phyloP scores from a whole-genome alignment of 805 yeast species.

The Candida nonsorbophila region DNA sequence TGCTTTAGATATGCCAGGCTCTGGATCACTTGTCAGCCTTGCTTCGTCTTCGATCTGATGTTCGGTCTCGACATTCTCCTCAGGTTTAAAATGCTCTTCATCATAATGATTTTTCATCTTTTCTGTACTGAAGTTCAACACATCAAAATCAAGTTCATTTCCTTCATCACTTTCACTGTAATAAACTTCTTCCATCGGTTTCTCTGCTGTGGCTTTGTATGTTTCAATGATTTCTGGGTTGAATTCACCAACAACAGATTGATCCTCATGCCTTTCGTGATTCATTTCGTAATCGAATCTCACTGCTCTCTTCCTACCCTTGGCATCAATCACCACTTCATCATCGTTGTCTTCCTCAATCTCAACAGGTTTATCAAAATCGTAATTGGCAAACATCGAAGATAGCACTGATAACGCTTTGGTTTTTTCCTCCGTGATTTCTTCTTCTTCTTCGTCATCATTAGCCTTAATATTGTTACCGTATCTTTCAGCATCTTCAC shows the following conservation, averaged over 20 bases:
- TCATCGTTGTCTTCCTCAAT: constrained; percentile 32
- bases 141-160: constrained; percentile 31
- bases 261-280: constrained; percentile 9
- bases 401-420: constrained; percentile 30
- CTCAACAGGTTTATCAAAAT: constrained; percentile 32
- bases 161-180: constrained; percentile 38
- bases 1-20: constrained; percentile 12
- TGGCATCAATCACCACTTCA: constrained; percentile 27
- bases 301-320: constrained; percentile 30
- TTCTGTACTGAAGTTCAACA: constrained; percentile 7
- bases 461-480: constrained; percentile 11
- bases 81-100: constrained; percentile 4
- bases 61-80: constrained; percentile 1
- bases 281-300: constrained; percentile 30
- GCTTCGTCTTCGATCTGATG: constrained; percentile 7
- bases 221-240: constrained; percentile 17
- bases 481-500: constrained; percentile 18
- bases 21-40: constrained; percentile 7
- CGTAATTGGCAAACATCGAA: constrained; percentile 22
- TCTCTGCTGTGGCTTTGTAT: constrained; percentile 15
- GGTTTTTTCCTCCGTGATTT: constrained; percentile 13
- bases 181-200: constrained; percentile 23
- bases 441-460: constrained; percentile 9
- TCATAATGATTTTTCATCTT: too few relatives aligned
- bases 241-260: constrained; percentile 9